Percentiles rank a stretch among this genome's conserved stretches.
These are phyloP conservation scores for Lentinula lateritia DNA, from an alignment of 768 basidiomycete species.

Conservation along the genomic window DNA sequence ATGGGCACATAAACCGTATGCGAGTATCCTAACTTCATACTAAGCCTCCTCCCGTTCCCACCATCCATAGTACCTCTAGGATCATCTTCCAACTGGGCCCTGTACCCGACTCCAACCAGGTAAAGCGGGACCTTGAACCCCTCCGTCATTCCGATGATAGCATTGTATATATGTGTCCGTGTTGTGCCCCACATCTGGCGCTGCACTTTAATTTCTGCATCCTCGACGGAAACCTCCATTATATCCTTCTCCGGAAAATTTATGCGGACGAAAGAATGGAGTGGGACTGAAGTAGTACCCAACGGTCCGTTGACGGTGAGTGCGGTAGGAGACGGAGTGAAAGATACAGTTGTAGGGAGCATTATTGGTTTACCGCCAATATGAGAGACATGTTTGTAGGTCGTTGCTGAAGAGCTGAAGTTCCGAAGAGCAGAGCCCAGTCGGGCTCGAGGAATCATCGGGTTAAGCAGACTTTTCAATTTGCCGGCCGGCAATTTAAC, in stretches of 20 bases:
- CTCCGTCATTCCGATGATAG: constrained; percentile 82
- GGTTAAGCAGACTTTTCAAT: neutral
- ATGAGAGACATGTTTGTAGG: constrained; percentile 57
- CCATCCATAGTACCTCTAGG: constrained; percentile 56
- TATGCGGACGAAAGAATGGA: constrained; percentile 42
- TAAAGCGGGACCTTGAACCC: constrained; percentile 82
- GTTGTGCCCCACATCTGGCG: constrained; percentile 95
- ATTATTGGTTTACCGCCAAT: constrained; percentile 57
- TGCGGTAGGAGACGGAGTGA: constrained; percentile 32
- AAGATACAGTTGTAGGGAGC: constrained; percentile 35
- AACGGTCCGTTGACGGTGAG: constrained; percentile 41
- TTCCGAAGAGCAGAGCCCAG: neutral
- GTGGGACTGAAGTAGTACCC: constrained; percentile 40
- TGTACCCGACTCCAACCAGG: constrained; percentile 93
- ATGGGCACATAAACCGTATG: constrained; percentile 83
- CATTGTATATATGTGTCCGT: constrained; percentile 84
- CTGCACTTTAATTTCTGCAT: constrained; percentile 68
- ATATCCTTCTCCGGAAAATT: constrained; percentile 31
- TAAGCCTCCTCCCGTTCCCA: constrained; percentile 62
- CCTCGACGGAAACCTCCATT: constrained; percentile 51
- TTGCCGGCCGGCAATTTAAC: neutral
- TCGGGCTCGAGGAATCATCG: neutral
- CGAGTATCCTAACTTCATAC: constrained; percentile 90
- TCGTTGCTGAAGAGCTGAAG: constrained; percentile 47
- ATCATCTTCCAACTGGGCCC: constrained; percentile 80